These are phyloP conservation scores for Mucor sp. DNA, from an alignment of 371 early-diverging fungal species.

Conservation along the genomic window DNA sequence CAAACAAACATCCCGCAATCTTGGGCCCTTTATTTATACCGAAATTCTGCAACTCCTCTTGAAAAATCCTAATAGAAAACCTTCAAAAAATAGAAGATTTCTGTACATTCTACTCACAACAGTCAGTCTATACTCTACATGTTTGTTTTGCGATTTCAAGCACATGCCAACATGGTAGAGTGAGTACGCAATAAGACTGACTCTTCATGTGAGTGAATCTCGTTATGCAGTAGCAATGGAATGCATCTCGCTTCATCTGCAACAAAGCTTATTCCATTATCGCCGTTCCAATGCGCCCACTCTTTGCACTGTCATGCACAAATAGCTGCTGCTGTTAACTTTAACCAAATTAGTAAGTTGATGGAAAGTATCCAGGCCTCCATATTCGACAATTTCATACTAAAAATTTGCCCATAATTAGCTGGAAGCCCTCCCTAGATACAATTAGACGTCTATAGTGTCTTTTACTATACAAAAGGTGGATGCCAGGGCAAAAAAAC, in stretches of 20 bases:
- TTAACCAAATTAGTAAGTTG: too few species aligned
- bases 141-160: too few species aligned
- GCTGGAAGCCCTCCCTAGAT: too few species aligned
- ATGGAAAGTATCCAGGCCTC: too few species aligned
- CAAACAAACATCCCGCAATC: background rate
- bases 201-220: background rate
- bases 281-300: background rate
- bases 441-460: too few species aligned
- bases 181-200: background rate
- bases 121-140: too few species aligned
- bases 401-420: too few species aligned
- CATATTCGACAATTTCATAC: too few species aligned
- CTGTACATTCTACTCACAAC: background rate
- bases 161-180: too few species aligned
- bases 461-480: too few species aligned
- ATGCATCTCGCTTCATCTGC: background rate
- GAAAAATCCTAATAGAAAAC: background rate
- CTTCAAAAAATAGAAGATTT: background rate
- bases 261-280: background rate
- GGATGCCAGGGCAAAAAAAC: too few species aligned
- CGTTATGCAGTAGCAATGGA: background rate
- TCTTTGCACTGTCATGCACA: background rate
- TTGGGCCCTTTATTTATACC: background rate
- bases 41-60: background rate
- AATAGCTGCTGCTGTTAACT: background rate